Base-by-base conservation (phyloP, 1,284 basidiomycete genomes). In the Tilletia walkeri region DNA sequence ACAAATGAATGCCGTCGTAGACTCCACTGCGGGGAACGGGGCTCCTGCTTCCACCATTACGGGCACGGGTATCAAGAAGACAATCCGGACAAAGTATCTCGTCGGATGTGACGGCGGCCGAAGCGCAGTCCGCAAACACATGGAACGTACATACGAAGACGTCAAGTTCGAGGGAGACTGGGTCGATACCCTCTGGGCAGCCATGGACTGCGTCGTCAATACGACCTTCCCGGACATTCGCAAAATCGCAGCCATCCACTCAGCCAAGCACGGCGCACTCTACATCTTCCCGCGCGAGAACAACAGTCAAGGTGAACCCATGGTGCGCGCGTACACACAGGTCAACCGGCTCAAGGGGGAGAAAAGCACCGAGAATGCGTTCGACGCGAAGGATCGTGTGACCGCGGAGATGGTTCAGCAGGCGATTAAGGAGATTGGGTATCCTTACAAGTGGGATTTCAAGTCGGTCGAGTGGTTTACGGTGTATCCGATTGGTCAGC, bases 401-500 rank as follows among this genome's bases (percentile, higher is more conserved):
- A 84, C 82, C 4, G 76, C 78, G 34, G 80, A 82, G 45, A 80
- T 84, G 68, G 84, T 84, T 72, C 83, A 84, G 77, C 72, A 77
- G 59, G 80, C 81, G 50, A 85, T 85, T 36, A 75, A 80, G 70
- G 82, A 85, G 74, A 85, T 85, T 65, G 85, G 84, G n/a, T 70
- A 80, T 66, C 85, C 85, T 14, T 85, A 81, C 80, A 73, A 83
- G 49, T 79, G 85, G 59, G 78, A 84, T 49, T 85, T 85, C 69
- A 84, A 84, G 69, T 74, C 74, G 36, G 78, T 81, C 38, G 84
- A 84, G 65, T 81, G 84, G 84, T 85, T 84, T 72, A 84, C 82
- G 1, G 82, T 83, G 68, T 85, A 85, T 70, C 83, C 84, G 68
- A 78, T 79, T 70, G 77, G 77, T 16, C 79, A 81, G 72, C 66